These are phyloP conservation scores for Coprinopsis sp. DNA, from an alignment of 768 basidiomycete species.

Conservation along the genomic window DNA sequence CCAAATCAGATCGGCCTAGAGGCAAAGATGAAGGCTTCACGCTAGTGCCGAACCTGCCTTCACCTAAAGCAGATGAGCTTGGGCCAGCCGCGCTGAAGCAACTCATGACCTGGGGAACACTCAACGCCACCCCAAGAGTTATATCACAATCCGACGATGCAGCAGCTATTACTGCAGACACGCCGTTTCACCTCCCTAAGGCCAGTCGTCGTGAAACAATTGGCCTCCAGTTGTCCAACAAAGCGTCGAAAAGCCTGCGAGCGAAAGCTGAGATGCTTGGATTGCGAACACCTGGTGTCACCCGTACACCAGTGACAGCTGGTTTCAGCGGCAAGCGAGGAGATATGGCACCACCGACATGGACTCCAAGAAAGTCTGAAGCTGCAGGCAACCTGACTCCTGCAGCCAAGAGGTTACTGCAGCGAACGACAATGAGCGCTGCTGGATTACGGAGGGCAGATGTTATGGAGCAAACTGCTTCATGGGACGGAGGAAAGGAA, in stretches of 20 bases:
- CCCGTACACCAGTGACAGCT: constrained; percentile 28
- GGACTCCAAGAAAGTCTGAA: constrained; percentile 73
- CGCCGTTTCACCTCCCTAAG: constrained; percentile 75
- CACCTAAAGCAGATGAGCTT: constrained; percentile 78
- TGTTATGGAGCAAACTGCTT: constrained; percentile 53
- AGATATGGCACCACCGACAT: constrained; percentile 74
- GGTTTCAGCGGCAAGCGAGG: constrained; percentile 27
- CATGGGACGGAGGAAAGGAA: constrained; percentile 57
- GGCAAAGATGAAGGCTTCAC: constrained; percentile 56
- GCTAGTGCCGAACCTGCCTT: constrained; percentile 82
- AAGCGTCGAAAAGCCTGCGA: constrained; percentile 76
- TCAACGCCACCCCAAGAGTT: constrained; percentile 87
- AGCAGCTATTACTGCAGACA: constrained; percentile 43
- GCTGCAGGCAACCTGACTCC: constrained; percentile 77
- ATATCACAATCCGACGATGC: constrained; percentile 57
- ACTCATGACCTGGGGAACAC: constrained; percentile 96
- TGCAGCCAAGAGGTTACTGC: constrained; percentile 73
- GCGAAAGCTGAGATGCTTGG: constrained; percentile 66
- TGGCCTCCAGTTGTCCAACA: constrained; percentile 75
- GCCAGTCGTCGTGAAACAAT: constrained; percentile 78
- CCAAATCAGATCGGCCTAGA: constrained; percentile 52
- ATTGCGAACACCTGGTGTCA: constrained; percentile 34
- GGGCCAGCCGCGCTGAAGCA: constrained; percentile 83
- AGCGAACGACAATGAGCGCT: constrained; percentile 64
- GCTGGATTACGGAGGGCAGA: constrained; percentile 61